Conservation (phyloP, 1,284 basidiomycete genomes). For the Leccinum pallidistipes region DNA sequence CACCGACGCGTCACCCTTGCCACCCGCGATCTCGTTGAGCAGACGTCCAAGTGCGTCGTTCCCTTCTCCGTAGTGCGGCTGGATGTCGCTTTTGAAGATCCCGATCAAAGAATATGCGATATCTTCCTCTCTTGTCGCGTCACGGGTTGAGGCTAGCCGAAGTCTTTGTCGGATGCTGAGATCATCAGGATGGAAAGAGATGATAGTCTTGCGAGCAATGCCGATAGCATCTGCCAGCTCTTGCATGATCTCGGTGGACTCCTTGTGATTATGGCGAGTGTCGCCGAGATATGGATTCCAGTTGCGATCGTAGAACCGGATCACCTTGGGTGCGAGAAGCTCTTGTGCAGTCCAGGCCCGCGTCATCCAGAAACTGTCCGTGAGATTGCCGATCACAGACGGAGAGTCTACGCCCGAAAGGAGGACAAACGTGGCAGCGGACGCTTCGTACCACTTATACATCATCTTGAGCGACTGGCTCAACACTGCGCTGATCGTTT, state of each 20-base stretch:
- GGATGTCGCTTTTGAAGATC: constrained; percentile 17
- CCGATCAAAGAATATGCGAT: constrained; percentile 21
- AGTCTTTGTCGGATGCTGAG: constrained; percentile 16
- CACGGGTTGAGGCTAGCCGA: constrained; percentile 12
- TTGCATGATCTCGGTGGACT: constrained; percentile 15
- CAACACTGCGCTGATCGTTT: constrained; percentile 3
- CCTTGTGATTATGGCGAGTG: constrained; percentile 14
- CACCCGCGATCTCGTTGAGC: constrained; percentile 14
- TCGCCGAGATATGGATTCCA: constrained; percentile 18
- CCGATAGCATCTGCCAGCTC: constrained; percentile 14
- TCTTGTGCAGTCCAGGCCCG: constrained; percentile 22
- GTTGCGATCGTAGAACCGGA: constrained; percentile 14
- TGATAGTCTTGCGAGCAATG: constrained; percentile 10
- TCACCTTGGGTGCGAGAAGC: constrained; percentile 11
- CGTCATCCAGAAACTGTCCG: constrained; percentile 11
- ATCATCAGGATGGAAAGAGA: constrained; percentile 10
- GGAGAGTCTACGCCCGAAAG: background rate
- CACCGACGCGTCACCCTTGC: constrained; percentile 12
- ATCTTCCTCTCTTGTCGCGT: constrained; percentile 14
- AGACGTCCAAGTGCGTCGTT: constrained; percentile 15
- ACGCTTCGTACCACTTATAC: constrained; percentile 8
- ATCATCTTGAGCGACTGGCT: constrained; percentile 3
- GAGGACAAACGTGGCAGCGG: constrained; percentile 1
- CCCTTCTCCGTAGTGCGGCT: constrained; percentile 17
- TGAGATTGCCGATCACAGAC: constrained; percentile 1